phyloP scores from a whole-genome alignment of 441 rosid species.

The Isatis lusitanica region DNA sequence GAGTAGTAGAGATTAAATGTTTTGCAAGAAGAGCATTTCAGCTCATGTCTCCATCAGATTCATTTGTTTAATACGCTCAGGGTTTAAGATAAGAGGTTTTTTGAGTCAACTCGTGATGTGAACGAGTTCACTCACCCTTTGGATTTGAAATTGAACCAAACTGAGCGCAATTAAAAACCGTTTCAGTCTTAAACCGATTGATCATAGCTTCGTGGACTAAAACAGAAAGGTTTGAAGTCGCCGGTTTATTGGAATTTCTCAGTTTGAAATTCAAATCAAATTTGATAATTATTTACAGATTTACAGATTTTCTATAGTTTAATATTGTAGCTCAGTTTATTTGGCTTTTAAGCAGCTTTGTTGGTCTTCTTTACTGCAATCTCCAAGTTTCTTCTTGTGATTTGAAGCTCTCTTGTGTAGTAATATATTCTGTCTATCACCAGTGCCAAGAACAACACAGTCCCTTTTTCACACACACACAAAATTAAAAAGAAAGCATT shows the following conservation, averaged over 20 bases:
- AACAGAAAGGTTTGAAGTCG: not conserved
- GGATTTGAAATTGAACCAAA: not conserved
- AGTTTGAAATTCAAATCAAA: not conserved
- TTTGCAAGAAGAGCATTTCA: no score
- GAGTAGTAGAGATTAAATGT: no score
- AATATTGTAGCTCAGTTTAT: not conserved
- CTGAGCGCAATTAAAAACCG: slow-evolving; percentile 1
- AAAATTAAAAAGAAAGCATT: not conserved
- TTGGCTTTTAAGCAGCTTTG: not conserved
- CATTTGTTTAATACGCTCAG: slow-evolving; percentile 6
- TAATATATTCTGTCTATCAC: slow-evolving; percentile 40
- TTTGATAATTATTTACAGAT: not conserved
- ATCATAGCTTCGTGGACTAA: not conserved
- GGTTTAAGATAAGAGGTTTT: slow-evolving; percentile 44
- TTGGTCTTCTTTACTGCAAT: slow-evolving; percentile 28
- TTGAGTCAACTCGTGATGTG: slow-evolving; percentile 30
- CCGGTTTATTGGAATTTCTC: not conserved
- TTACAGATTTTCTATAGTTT: slow-evolving; percentile 11
- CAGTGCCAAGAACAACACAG: slow-evolving; percentile 34
- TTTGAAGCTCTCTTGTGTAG: slow-evolving; percentile 40
- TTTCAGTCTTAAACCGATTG: not conserved
- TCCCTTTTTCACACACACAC: slow-evolving; percentile 19
- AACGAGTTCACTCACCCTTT: slow-evolving; percentile 27
- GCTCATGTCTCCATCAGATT: no score
- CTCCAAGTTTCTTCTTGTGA: slow-evolving; percentile 34